Evolutionary conservation across 768 basidiomycete species (phyloP).

Genomic region (Suillus americanus): DNA sequence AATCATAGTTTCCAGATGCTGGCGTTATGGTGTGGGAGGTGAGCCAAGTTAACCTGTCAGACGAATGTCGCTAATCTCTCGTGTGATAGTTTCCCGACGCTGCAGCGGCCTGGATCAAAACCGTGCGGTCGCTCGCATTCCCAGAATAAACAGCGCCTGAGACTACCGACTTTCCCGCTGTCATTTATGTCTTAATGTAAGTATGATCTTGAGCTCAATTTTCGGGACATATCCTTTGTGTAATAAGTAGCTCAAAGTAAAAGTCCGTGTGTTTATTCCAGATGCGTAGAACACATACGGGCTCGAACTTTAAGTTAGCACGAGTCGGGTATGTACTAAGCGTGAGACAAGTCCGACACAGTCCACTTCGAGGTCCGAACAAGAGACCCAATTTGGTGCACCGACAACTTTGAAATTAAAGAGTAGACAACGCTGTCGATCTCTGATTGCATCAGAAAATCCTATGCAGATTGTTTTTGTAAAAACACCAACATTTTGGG

Average conservation of each 20-base stretch:
- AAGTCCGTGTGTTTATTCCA: background rate
- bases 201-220: background rate
- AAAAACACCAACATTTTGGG: too few species aligned
- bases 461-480: too few species aligned
- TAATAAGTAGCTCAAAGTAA: background rate
- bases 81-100: conserved; percentile 36
- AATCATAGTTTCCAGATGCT: background rate
- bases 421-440: too few species aligned
- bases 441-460: too few species aligned
- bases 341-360: background rate
- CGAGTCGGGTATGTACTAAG: background rate
- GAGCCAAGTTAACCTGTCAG: conserved; percentile 3
- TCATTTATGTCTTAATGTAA: background rate
- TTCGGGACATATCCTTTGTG: background rate
- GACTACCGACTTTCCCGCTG: background rate
- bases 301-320: background rate
- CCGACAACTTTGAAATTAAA: too few species aligned
- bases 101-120: conserved; percentile 39
- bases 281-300: background rate
- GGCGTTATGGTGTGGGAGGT: conserved; percentile 25
- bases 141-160: conserved; percentile 26
- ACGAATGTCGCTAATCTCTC: background rate
- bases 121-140: conserved; percentile 36
- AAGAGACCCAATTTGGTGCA: too few species aligned
- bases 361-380: too few species aligned